phyloP scores from a whole-genome alignment of 345 rosid genomes.

The Syzygium aqueum region DNA sequence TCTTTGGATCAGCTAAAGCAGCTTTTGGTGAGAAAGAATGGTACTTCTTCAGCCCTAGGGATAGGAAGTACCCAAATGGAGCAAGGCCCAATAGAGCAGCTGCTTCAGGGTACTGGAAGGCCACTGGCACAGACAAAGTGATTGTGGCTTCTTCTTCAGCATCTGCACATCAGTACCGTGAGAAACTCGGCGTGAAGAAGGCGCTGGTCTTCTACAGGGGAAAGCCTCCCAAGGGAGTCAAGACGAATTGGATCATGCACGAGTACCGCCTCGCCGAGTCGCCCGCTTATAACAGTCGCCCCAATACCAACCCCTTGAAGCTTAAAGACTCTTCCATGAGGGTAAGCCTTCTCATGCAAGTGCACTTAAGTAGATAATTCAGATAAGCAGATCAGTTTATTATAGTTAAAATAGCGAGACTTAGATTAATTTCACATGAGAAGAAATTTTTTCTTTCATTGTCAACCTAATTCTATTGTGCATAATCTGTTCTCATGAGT shows the following conservation, averaged over 20 bases:
- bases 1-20: constrained; percentile 41
- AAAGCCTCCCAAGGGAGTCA: constrained; percentile 88
- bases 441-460: neutral
- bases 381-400: neutral
- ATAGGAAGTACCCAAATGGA: constrained; percentile 94
- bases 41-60: constrained; percentile 98
- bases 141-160: constrained; percentile 23
- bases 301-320: constrained; percentile 18
- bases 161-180: constrained; percentile 12
- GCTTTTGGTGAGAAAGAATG: constrained; percentile 94
- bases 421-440: neutral
- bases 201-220: constrained; percentile 94
- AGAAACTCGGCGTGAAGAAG: constrained; percentile 81
- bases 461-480: neutral
- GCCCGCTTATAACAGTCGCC: constrained; percentile 6
- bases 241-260: constrained; percentile 99
- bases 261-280: constrained; percentile 73
- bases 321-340: constrained; percentile 82
- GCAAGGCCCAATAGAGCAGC: constrained; percentile 97
- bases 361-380: neutral
- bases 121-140: constrained; percentile 87
- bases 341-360: constrained; percentile 25
- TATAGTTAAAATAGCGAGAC: neutral
- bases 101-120: constrained; percentile 96
- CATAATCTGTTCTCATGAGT: neutral